These are phyloP conservation scores for Colletotrichum cuscutae DNA, from an alignment of 2,329 filamentous ascomycete genomes.

Conservation along the genomic window DNA sequence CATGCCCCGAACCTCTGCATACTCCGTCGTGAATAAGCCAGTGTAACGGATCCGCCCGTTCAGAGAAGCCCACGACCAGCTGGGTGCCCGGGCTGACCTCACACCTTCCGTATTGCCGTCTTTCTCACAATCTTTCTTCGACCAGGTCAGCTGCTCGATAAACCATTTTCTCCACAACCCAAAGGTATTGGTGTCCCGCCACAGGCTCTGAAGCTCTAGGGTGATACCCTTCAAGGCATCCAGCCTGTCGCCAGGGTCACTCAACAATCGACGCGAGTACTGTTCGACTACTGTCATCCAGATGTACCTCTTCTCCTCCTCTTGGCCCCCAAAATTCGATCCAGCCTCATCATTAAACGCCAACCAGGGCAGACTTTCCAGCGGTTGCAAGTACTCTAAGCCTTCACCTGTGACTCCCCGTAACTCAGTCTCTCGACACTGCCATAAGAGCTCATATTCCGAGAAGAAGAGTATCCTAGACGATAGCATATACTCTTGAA, in stretches of 20 bases:
- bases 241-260: background rate
- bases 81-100: conserved; percentile 1
- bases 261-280: conserved; percentile 9
- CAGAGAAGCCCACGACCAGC: conserved; percentile 31
- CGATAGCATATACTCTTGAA: conserved; percentile 36
- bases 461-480: conserved; percentile 36
- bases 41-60: conserved; percentile 2
- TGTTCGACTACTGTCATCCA: conserved; percentile 25
- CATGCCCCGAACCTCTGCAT: background rate
- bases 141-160: conserved; percentile 24
- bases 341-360: background rate
- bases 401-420: background rate
- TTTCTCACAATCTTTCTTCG: background rate
- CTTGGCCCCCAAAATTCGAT: background rate
- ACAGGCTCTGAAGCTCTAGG: conserved; percentile 18
- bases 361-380: conserved; percentile 11
- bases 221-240: conserved; percentile 2
- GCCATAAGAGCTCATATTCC: conserved; percentile 35
- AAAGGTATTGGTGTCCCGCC: conserved; percentile 4
- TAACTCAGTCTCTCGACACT: conserved; percentile 28
- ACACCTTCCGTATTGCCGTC: background rate
- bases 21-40: background rate
- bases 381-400: conserved; percentile 25
- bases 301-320: background rate
- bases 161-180: conserved; percentile 25